A percentile compares a stretch with the other conserved stretches of the same genome.
These are phyloP conservation scores for Dryadomyces quercivorus DNA, from an alignment of 2,329 filamentous ascomycete species.

Conservation along the genomic window DNA sequence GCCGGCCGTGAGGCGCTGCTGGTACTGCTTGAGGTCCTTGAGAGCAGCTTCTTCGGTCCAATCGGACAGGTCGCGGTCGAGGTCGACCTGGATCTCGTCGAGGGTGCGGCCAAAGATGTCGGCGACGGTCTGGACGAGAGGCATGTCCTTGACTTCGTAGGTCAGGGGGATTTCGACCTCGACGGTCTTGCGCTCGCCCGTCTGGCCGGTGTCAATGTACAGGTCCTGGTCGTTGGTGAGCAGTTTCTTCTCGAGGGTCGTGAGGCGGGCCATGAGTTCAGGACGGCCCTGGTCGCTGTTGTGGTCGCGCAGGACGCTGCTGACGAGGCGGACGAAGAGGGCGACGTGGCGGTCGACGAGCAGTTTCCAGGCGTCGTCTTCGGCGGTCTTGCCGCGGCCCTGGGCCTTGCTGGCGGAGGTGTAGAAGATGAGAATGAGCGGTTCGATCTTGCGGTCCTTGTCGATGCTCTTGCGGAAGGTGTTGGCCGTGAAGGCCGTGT, in stretches of 20 bases:
- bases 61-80: conserved; percentile 63
- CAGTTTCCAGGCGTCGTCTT: conserved; percentile 81
- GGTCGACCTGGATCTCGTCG: conserved; percentile 72
- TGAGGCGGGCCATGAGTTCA: conserved; percentile 68
- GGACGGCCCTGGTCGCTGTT: conserved; percentile 77
- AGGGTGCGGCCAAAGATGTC: conserved; percentile 73
- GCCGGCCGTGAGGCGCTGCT: conserved; percentile 73
- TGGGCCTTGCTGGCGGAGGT: conserved; percentile 87
- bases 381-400: conserved; percentile 54
- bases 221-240: conserved; percentile 90
- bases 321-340: conserved; percentile 80
- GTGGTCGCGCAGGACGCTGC: conserved; percentile 66
- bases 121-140: conserved; percentile 75
- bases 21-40: conserved; percentile 85
- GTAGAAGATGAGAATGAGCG: conserved; percentile 91
- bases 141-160: conserved; percentile 96
- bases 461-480: conserved; percentile 84
- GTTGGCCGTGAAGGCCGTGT: conserved; percentile 83
- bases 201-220: conserved; percentile 46
- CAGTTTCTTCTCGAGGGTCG: conserved; percentile 82
- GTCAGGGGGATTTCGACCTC: conserved; percentile 75
- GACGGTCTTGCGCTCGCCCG: conserved; percentile 52
- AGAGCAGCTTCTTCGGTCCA: conserved; percentile 93
- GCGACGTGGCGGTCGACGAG: conserved; percentile 92
- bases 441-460: conserved; percentile 86